Evolutionary conservation across 169 alveolate species (phyloP).

Genomic region (Plasmodium vinckei): DNA sequence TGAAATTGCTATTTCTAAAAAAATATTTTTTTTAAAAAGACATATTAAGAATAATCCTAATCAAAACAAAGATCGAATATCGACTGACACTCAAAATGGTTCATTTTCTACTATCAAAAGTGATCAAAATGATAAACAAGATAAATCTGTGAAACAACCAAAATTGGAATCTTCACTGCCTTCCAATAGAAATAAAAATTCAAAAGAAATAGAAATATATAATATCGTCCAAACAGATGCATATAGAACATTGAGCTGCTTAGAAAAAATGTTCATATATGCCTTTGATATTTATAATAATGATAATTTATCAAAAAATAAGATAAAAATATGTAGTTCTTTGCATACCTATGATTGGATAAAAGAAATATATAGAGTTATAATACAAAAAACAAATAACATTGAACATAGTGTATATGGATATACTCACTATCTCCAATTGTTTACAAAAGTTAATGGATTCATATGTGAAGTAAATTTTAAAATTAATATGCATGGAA

Average conservation of each 20-base stretch:
- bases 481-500: slow-evolving; percentile 6
- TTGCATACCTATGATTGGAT: slow-evolving; percentile 56
- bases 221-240: slow-evolving; percentile 23
- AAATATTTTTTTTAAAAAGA: background rate
- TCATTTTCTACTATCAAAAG: background rate
- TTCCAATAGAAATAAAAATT: background rate
- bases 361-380: background rate
- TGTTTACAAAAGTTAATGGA: background rate
- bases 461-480: slow-evolving; percentile 32
- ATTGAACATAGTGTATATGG: slow-evolving; percentile 20
- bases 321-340: slow-evolving; percentile 38
- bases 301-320: slow-evolving; percentile 9
- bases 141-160: background rate
- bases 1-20: background rate
- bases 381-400: slow-evolving; percentile 16
- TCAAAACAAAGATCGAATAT: background rate
- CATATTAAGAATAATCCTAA: background rate
- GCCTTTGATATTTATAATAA: slow-evolving; percentile 12
- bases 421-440: slow-evolving; percentile 41
- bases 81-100: background rate
- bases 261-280: slow-evolving; percentile 64
- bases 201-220: background rate
- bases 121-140: background rate
- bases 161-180: background rate
- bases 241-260: slow-evolving; percentile 72